Percentiles rank a stretch among this genome's conserved stretches.
These are phyloP conservation scores for Rhodofomes roseus DNA, from an alignment of 1,284 basidiomycete genomes.

Conservation along the genomic window DNA sequence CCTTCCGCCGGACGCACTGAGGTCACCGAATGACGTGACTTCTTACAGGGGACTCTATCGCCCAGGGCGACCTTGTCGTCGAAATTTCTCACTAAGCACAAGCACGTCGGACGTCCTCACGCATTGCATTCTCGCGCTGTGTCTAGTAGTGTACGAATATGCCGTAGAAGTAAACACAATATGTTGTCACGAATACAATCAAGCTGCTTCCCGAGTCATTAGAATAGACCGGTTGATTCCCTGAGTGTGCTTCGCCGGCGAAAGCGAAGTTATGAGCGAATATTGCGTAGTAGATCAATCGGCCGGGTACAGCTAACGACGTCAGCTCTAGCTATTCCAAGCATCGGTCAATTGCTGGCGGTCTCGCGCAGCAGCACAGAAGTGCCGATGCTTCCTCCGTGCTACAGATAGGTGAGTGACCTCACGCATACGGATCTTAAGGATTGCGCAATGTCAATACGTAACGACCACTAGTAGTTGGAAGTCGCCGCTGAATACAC, in stretches of 20 bases:
- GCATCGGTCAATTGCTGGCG: not conserved
- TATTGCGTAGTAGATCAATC: not conserved
- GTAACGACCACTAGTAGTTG: not conserved
- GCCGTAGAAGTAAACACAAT: conserved; percentile 8
- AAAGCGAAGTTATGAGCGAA: not conserved
- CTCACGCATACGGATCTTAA: not conserved
- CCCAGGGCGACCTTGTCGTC: conserved; percentile 82
- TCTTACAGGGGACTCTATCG: conserved; percentile 76
- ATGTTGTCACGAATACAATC: conserved; percentile 1
- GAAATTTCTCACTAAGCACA: conserved; percentile 70
- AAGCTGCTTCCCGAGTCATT: not conserved
- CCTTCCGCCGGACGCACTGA: conserved; percentile 8
- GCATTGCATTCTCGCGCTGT: not conserved
- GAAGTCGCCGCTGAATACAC: not conserved
- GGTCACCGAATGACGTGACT: conserved; percentile 1
- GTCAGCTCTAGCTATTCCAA: not conserved
- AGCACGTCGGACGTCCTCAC: conserved; percentile 4
- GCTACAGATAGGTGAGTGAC: not conserved
- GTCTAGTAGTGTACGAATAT: conserved; percentile 17
- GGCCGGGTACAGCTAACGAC: not conserved
- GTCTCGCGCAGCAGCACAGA: not conserved
- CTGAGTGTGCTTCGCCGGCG: not conserved
- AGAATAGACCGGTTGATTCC: not conserved
- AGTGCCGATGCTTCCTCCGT: not conserved
- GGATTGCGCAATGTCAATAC: not conserved